These are phyloP conservation scores for Neopestalotiopsis sp. DNA, from an alignment of 2,329 filamentous ascomycete genomes.

Conservation along the genomic window DNA sequence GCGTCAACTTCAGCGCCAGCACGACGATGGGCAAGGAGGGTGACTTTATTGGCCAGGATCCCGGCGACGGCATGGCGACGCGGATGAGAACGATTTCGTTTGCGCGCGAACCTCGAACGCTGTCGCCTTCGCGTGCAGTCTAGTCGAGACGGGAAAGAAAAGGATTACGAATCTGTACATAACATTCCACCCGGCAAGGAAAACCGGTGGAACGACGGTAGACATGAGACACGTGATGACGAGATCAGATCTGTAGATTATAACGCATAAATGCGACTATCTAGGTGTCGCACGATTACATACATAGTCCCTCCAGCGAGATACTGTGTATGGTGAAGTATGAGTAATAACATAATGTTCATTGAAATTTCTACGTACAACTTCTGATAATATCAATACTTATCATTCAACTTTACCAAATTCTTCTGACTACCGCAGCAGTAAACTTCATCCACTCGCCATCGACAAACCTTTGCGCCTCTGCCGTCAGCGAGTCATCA, in stretches of 20 bases:
- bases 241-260: neutral
- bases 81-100: conserved; percentile 27
- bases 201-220: neutral
- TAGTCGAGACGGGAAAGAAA: neutral
- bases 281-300: no score
- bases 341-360: no score
- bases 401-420: neutral
- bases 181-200: neutral
- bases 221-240: neutral
- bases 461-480: neutral
- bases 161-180: neutral
- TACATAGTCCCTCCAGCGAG: no score
- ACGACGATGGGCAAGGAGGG: conserved; percentile 22
- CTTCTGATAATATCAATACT: neutral
- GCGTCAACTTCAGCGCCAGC: conserved; percentile 18
- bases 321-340: no score
- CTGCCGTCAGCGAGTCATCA: neutral
- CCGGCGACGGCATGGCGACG: conserved; percentile 14
- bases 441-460: neutral
- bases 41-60: conserved; percentile 20
- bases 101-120: conserved; percentile 9
- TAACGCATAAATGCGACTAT: no score
- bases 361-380: no score
- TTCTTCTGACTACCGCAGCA: neutral
- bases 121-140: conserved; percentile 1